phyloP scores from a whole-genome alignment of 2,329 filamentous ascomycete genomes.

The Thermoascus crustaceus region DNA sequence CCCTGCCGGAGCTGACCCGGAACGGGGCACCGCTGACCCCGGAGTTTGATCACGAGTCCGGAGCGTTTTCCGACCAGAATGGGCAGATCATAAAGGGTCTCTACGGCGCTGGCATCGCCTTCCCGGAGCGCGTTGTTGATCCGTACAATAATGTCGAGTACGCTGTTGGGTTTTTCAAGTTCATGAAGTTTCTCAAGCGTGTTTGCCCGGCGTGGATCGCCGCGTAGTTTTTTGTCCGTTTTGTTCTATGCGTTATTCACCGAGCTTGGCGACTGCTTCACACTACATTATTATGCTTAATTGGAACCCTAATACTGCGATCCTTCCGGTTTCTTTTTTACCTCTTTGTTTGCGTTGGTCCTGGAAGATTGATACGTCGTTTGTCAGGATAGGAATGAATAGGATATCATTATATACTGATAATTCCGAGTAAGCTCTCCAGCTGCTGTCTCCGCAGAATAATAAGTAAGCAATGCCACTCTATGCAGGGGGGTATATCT shows the following conservation, averaged over 20 bases:
- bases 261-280: neutral
- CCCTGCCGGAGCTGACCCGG: conserved; percentile 41
- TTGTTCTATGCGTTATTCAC: too few relatives aligned
- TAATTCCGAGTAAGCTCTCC: too few relatives aligned
- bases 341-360: too few relatives aligned
- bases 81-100: conserved; percentile 42
- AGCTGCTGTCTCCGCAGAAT: too few relatives aligned
- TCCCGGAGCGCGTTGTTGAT: conserved; percentile 53
- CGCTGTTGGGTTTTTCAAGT: conserved; percentile 57
- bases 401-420: too few relatives aligned
- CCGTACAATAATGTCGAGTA: conserved; percentile 54
- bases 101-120: conserved; percentile 57
- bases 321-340: too few relatives aligned
- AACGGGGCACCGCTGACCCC: conserved; percentile 19
- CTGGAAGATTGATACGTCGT: too few relatives aligned
- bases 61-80: conserved; percentile 41
- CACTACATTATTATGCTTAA: too few relatives aligned
- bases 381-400: too few relatives aligned
- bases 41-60: conserved; percentile 28
- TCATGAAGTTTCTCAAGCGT: conserved; percentile 54
- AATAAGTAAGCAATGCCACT: too few relatives aligned
- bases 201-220: conserved; percentile 45
- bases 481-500: too few relatives aligned
- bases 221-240: neutral
- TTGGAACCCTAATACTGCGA: too few relatives aligned